Evolutionary conservation across 2,329 filamentous ascomycete genomes (phyloP).

Genomic region (Didymella lethalis): DNA sequence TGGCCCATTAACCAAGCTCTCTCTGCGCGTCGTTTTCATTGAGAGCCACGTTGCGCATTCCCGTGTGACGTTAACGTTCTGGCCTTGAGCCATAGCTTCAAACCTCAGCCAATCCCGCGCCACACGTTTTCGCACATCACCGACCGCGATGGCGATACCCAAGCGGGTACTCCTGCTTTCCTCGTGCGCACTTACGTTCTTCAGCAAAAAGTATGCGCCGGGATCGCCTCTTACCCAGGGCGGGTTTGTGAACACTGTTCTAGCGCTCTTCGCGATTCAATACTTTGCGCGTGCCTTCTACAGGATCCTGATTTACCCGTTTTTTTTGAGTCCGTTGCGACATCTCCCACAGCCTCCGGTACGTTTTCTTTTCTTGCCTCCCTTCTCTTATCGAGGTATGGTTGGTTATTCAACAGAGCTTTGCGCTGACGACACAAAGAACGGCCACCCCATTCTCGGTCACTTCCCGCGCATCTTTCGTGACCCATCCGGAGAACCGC

Average conservation of each 20-base stretch:
- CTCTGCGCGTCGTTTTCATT: not conserved
- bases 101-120: not conserved
- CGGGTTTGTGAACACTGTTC: slow-evolving; percentile 51
- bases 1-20: not conserved
- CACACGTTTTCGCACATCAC: slow-evolving; percentile 9
- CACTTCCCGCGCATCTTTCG: slow-evolving; percentile 54
- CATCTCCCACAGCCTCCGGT: slow-evolving; percentile 64
- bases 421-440: not conserved
- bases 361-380: not conserved
- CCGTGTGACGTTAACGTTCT: not conserved
- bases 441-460: slow-evolving; percentile 49
- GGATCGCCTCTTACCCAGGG: slow-evolving; percentile 37
- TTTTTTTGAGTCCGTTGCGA: slow-evolving; percentile 65
- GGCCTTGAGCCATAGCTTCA: not conserved
- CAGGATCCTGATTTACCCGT: slow-evolving; percentile 63
- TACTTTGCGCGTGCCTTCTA: slow-evolving; percentile 51
- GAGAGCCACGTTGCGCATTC: not conserved
- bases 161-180: slow-evolving; percentile 40
- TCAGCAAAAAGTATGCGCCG: slow-evolving; percentile 47
- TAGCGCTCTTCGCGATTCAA: slow-evolving; percentile 52
- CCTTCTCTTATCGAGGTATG: not conserved
- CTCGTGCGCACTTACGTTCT: slow-evolving; percentile 37
- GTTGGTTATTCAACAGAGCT: not conserved
- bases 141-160: slow-evolving; percentile 35
- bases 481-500: slow-evolving; percentile 55